Base-by-base conservation (phyloP, 192 early-diverging fungal genomes). In the Rhizoclosmatium globosum region DNA sequence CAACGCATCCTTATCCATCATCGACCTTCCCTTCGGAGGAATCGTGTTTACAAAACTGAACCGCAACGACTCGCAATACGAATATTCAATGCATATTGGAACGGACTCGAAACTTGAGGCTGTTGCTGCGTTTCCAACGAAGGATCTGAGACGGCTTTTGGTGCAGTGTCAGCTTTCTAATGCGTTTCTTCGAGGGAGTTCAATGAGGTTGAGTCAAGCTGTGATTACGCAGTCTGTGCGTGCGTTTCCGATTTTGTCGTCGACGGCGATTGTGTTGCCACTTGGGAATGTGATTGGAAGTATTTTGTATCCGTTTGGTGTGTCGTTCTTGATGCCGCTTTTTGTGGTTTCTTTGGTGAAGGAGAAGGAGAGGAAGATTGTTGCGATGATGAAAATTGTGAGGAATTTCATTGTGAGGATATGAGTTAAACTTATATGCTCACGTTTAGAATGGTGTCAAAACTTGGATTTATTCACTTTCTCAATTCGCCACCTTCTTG, bases 371-470 rank as follows among this genome's bases (percentile, higher is more conserved):
- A 88, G 70, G 38, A 59, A 90, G 41, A 89, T 92, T 66, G 74
- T 91, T 19, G 85, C 89, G 7, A 93, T 93, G 92, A 94, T 93
- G 92, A 78, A 81, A 71, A 92, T 93, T 90, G 77, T 90, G 84
- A 42, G 60, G 60, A n/a, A 38, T 3, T 45, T 44, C 50, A 6
- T n/a, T 60, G n/a, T 59, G 48, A 4, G 48, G 15, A 15, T 50
- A 50, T 31, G 31, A 0, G 31, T 31, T 31, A 0, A 53, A 13
- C 17, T 53, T 53, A 17, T 53, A 13, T 39, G 2, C 58, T 64
- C 57, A 0, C 31, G 0, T 39, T 11, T 48, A 81, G 79, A 93
- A 92, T 73, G 92, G 92, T 23, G 73, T 93, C 78, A 91, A 89
- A 60, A 74, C 81, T 38, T 81, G 82, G 64, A 79, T 85, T 6